A percentile compares a stretch with the other conserved stretches of the same genome.
phyloP scores from a whole-genome alignment of 75 land plant genomes.

The Sequoiadendron giganteum region DNA sequence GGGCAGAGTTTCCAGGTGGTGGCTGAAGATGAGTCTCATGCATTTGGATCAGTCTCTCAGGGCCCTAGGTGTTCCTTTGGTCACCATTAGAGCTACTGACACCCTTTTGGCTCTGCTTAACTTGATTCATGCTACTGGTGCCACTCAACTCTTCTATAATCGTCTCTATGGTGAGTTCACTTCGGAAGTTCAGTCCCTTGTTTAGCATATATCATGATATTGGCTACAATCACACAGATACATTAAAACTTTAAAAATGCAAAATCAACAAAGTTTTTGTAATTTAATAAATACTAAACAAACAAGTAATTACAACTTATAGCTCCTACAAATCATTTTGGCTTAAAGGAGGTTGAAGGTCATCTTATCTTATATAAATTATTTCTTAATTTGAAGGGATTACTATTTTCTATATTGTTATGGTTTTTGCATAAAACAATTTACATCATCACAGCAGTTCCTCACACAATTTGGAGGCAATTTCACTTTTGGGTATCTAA shows the following conservation, averaged over 20 bases:
- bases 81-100: neutral
- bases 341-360: neutral
- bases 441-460: neutral
- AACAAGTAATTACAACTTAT: neutral
- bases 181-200: neutral
- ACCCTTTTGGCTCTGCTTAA: neutral
- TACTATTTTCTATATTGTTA: no score
- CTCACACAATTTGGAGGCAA: neutral
- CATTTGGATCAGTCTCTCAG: constrained; percentile 30
- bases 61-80: constrained; percentile 30
- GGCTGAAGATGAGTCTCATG: constrained; percentile 45
- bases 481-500: neutral
- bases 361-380: neutral
- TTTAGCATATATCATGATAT: neutral
- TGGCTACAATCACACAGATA: neutral
- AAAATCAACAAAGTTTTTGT: neutral
- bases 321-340: neutral
- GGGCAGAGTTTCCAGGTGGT: constrained; percentile 45
- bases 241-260: no score
- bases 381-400: neutral
- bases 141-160: constrained; percentile 2
- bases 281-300: neutral
- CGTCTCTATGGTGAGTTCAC: constrained; percentile 1
- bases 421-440: neutral
- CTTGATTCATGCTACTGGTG: neutral